A percentile compares a stretch with the other conserved stretches of the same genome.
Conservation (phyloP, 139 green algal genomes). For the Dunaliella sp. region DNA sequence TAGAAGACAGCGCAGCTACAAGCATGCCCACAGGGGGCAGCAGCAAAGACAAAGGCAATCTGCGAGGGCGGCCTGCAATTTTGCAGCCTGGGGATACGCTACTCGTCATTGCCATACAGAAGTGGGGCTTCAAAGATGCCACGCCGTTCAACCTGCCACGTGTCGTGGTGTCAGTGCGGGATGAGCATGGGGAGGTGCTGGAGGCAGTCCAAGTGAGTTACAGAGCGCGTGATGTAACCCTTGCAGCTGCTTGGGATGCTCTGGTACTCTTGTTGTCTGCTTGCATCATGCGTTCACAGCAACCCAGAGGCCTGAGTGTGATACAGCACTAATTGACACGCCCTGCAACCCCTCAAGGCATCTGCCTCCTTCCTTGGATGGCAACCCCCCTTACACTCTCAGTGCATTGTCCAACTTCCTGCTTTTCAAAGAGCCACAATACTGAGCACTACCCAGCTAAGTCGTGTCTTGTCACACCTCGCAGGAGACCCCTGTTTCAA, state of each 20-base stretch:
- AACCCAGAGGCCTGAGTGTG: too few species aligned
- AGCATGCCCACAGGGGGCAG: too few species aligned
- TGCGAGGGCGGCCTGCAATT: conserved; percentile 31
- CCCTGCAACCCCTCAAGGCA: too few species aligned
- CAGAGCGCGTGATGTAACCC: too few species aligned
- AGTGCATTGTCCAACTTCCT: too few species aligned
- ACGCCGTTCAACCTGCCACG: conserved; percentile 43
- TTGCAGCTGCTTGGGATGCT: too few species aligned
- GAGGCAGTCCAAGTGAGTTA: conserved; percentile 48
- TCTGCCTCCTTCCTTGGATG: too few species aligned
- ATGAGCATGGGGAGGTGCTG: conserved; percentile 44
- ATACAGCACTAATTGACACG: too few species aligned
- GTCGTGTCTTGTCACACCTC: conserved; percentile 7
- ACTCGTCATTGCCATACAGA: conserved; percentile 44
- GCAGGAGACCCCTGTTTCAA: conserved; percentile 45
- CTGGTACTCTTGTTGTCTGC: too few species aligned
- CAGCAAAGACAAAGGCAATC: conserved; percentile 16
- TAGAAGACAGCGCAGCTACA: not conserved
- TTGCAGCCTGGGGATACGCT: conserved; percentile 27
- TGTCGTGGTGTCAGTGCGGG: conserved; percentile 51
- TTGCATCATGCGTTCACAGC: too few species aligned
- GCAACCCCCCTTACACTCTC: too few species aligned
- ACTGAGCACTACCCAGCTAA: not conserved
- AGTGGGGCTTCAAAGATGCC: conserved; percentile 66
- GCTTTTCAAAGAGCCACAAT: not conserved